phyloP scores from a whole-genome alignment of 2,329 filamentous ascomycete genomes.

The Ceratocystis cacaofunesta region DNA sequence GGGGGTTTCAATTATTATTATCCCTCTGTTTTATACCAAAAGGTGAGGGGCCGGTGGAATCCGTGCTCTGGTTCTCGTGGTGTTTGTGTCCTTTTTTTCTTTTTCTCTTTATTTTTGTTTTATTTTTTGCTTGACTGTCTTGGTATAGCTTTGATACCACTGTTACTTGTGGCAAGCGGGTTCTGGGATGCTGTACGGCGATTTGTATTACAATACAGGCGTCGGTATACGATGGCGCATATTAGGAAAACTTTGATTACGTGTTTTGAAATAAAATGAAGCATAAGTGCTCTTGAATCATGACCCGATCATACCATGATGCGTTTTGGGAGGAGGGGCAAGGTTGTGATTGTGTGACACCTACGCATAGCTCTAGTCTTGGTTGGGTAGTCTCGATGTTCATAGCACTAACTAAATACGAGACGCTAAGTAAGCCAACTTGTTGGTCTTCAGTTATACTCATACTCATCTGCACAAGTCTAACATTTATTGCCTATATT shows the following conservation, averaged over 20 bases:
- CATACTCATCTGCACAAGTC: background rate
- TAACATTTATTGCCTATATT: background rate
- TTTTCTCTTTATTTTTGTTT: background rate
- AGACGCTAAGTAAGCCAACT: background rate
- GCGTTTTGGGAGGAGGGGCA: conserved; percentile 1
- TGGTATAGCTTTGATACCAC: background rate
- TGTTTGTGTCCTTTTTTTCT: background rate
- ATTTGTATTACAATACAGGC: conserved; percentile 1
- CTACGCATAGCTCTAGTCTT: background rate
- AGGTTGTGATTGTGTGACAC: background rate
- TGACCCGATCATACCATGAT: background rate
- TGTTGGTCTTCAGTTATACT: background rate
- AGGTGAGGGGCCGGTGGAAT: background rate
- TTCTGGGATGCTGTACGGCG: background rate
- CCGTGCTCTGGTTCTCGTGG: background rate
- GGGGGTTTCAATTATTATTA: background rate
- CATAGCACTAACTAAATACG: background rate
- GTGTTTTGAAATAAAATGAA: background rate
- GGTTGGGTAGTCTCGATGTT: background rate
- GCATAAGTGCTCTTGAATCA: background rate
- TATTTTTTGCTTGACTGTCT: background rate
- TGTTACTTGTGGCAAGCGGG: background rate
- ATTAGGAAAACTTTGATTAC: background rate
- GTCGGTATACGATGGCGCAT: conserved; percentile 7
- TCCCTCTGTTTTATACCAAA: conserved; percentile 1